These are phyloP conservation scores for Cyclotella atomus DNA, from an alignment of 108 stramenopile genomes.

Conservation along the genomic window DNA sequence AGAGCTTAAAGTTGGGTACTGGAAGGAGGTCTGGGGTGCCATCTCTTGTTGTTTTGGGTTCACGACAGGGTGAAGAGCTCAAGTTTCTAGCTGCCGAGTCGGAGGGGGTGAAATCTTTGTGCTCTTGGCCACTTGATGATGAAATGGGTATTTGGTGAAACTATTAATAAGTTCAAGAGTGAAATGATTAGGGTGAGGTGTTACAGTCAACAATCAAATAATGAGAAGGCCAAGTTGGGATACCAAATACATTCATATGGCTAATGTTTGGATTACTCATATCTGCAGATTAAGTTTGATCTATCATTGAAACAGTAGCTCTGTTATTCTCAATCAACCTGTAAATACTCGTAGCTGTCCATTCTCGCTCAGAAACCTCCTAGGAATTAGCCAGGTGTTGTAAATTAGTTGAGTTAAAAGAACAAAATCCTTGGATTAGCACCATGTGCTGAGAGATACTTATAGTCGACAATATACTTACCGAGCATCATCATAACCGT, in stretches of 20 bases:
- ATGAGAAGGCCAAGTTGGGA: too few relatives aligned
- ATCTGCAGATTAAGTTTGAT: too few relatives aligned
- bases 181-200: neutral
- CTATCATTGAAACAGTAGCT: too few relatives aligned
- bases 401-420: too few relatives aligned
- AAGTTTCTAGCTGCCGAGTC: slow-evolving; percentile 60
- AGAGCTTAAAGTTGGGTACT: slow-evolving; percentile 52
- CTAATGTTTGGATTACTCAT: too few relatives aligned
- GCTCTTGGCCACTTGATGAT: slow-evolving; percentile 65
- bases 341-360: slow-evolving; percentile 22
- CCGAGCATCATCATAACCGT: slow-evolving; percentile 59
- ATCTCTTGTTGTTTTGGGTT: slow-evolving; percentile 66
- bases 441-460: too few relatives aligned
- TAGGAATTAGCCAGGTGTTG: too few relatives aligned
- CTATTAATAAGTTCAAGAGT: neutral
- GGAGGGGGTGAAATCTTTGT: slow-evolving; percentile 52
- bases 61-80: slow-evolving; percentile 54
- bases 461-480: slow-evolving; percentile 9
- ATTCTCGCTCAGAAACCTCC: slow-evolving; percentile 29
- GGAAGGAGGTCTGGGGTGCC: slow-evolving; percentile 73
- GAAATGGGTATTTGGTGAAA: slow-evolving; percentile 56
- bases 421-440: too few relatives aligned
- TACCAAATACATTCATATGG: too few relatives aligned
- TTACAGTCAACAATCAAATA: too few relatives aligned
- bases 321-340: neutral